phyloP scores from a whole-genome alignment of 2,329 filamentous ascomycete species.

The Epichloe uncinata region DNA sequence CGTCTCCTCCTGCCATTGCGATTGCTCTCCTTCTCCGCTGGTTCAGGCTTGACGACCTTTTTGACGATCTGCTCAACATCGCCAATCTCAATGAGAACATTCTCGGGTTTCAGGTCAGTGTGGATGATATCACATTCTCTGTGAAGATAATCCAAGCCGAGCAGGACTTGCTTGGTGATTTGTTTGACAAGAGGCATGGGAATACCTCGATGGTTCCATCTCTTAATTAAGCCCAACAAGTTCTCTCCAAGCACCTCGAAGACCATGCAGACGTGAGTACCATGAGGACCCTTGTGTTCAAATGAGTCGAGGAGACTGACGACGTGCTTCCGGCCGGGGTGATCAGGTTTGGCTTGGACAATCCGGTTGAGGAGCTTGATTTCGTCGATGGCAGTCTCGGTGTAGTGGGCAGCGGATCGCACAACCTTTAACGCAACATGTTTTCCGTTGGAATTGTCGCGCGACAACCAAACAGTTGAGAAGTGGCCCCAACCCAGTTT shows the following conservation, averaged over 20 bases:
- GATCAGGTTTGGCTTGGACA: slow-evolving; percentile 84
- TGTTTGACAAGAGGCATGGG: slow-evolving; percentile 95
- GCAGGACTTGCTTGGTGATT: slow-evolving; percentile 93
- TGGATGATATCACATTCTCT: slow-evolving; percentile 98
- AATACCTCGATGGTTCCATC: slow-evolving; percentile 95
- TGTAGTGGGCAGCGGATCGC: slow-evolving; percentile 94
- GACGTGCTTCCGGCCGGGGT: slow-evolving; percentile 88
- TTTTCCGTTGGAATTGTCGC: slow-evolving; percentile 78
- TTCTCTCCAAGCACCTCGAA: slow-evolving; percentile 97
- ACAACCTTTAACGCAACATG: slow-evolving; percentile 98
- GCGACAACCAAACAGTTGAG: slow-evolving; percentile 80
- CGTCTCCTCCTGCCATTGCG: slow-evolving; percentile 81
- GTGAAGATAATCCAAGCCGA: slow-evolving; percentile 92
- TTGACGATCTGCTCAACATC: slow-evolving; percentile 98
- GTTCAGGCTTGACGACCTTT: slow-evolving; percentile 78
- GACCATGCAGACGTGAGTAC: slow-evolving; percentile 96
- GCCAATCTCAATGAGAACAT: slow-evolving; percentile 96
- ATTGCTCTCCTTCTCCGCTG: slow-evolving; percentile 68
- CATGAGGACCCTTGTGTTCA: slow-evolving; percentile 93
- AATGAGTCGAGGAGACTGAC: slow-evolving; percentile 95
- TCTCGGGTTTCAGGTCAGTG: slow-evolving; percentile 94
- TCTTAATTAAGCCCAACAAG: slow-evolving; percentile 86
- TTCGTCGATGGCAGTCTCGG: slow-evolving; percentile 96
- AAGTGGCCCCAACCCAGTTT: slow-evolving; percentile 98
- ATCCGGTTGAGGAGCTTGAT: slow-evolving; percentile 97